Conservation (phyloP, 768 basidiomycete genomes). For the Exsudoporus frostii region DNA sequence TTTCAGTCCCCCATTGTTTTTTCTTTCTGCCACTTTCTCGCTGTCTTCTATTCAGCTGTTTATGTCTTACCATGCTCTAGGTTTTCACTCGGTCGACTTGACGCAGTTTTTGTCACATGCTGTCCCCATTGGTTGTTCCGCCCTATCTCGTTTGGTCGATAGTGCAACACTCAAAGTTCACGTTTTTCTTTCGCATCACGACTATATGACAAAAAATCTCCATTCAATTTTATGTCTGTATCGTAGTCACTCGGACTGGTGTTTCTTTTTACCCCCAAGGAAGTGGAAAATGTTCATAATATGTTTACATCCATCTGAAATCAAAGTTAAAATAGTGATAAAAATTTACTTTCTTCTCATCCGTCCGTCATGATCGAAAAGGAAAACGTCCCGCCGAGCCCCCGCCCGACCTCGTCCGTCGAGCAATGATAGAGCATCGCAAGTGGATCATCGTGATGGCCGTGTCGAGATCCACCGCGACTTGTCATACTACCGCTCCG, state of each 20-base stretch:
- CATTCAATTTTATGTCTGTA: constrained; percentile 26
- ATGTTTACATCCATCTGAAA: background rate
- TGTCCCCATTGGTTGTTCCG: constrained; percentile 16
- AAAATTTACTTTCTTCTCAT: background rate
- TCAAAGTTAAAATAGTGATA: background rate
- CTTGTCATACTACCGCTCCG: background rate
- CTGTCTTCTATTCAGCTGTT: constrained; percentile 16
- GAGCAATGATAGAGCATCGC: constrained; percentile 3
- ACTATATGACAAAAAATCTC: constrained; percentile 31
- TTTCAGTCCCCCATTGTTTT: constrained; percentile 1
- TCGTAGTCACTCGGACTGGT: constrained; percentile 22
- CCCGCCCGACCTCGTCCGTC: constrained; percentile 3
- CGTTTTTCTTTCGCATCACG: constrained; percentile 5
- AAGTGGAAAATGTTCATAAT: constrained; percentile 18
- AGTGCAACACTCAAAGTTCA: background rate
- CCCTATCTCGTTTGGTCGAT: constrained; percentile 3
- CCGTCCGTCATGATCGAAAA: constrained; percentile 3
- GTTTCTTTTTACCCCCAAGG: constrained; percentile 20
- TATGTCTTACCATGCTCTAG: constrained; percentile 22
- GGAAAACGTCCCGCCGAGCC: constrained; percentile 4
- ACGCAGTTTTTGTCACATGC: constrained; percentile 15
- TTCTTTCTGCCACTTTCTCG: background rate
- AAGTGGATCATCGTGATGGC: constrained; percentile 1
- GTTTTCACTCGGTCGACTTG: constrained; percentile 14
- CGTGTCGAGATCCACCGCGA: background rate